These are phyloP conservation scores for Physaria fendleri DNA, from an alignment of 345 rosid species.

Conservation along the genomic window DNA sequence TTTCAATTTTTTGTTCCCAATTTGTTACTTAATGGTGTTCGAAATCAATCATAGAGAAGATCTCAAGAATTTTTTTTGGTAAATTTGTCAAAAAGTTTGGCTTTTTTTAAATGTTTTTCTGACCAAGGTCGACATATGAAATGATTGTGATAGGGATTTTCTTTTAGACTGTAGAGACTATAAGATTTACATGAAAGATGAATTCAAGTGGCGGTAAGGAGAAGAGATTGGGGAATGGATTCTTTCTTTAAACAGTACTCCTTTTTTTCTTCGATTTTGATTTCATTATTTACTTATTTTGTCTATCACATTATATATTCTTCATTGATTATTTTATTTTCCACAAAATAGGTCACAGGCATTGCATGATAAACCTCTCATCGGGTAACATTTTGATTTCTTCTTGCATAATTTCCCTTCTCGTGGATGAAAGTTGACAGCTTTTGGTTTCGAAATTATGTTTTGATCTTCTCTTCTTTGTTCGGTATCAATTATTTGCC, in stretches of 20 bases:
- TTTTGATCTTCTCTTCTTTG: background rate
- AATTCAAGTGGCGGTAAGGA: too few species aligned
- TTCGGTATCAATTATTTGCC: background rate
- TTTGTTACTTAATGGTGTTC: background rate
- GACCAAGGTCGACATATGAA: background rate
- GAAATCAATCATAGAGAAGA: background rate
- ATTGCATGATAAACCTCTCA: constrained; percentile 13
- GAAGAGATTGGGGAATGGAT: too few species aligned
- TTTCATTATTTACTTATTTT: background rate
- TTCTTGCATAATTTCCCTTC: background rate
- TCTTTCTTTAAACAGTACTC: background rate
- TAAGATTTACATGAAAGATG: too few species aligned
- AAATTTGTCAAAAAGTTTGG: background rate
- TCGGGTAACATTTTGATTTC: constrained; percentile 4
- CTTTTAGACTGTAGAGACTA: background rate
- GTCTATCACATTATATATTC: background rate
- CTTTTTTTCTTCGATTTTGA: background rate
- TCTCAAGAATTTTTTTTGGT: too few species aligned
- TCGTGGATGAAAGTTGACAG: background rate
- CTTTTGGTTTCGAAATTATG: background rate
- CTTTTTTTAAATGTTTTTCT: background rate
- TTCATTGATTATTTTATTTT: background rate
- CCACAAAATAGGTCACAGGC: constrained; percentile 10
- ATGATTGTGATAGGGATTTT: background rate
- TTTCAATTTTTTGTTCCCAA: background rate